Base-by-base conservation (phyloP, 2,329 filamentous ascomycete species). In the Bimuria novae-zelandiae region DNA sequence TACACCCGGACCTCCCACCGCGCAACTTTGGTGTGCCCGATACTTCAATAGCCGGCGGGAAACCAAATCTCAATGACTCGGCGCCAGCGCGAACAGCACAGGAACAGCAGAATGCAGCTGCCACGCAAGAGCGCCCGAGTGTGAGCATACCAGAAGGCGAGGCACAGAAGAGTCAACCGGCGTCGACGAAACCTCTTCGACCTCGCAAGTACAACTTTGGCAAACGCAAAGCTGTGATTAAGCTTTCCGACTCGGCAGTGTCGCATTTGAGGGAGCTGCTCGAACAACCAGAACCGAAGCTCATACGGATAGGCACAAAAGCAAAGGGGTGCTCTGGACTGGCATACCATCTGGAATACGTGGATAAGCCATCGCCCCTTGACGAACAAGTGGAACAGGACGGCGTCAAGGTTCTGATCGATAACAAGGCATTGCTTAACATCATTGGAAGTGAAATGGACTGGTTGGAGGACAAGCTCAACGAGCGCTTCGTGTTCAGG, bases 381-480 rank as follows among this genome's bases (percentile, higher is more conserved):
- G 94, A 99, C 67, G 94, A 99, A 75, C 82, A 87, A 46, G 91
- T 99, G 1, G 92, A 95, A 71, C 94, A 99, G 73, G 94, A 97
- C 67, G 94, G 93, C 0, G 93, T 99, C 52, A 93, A 90, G 76
- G 93, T 99, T 29, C 75, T 97, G 72, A 94, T 99, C 52, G 94
- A 99, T 75, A 96, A 90, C 81, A 97, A 97, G 79, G 94, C 94
- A 36, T 79, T 99, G 44, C 92, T 99, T 73, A 97, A 93, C 75
- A 97, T 99, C 49, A 97, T 99, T 65, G 94, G 94, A 4, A 96
- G 89, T 70, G 93, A 97, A 77, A 99, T 99, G 94, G 94, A 99
- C 71, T 99, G 93, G 92, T 82, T 93, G 10, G 92, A 97, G 76
- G 94, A 97, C 67, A 96, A 96, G 79, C 78, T 99, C 60, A 96